Evolutionary conservation across 192 early-diverging fungal genomes (phyloP).

Genomic region (Coemansia furcata): DNA sequence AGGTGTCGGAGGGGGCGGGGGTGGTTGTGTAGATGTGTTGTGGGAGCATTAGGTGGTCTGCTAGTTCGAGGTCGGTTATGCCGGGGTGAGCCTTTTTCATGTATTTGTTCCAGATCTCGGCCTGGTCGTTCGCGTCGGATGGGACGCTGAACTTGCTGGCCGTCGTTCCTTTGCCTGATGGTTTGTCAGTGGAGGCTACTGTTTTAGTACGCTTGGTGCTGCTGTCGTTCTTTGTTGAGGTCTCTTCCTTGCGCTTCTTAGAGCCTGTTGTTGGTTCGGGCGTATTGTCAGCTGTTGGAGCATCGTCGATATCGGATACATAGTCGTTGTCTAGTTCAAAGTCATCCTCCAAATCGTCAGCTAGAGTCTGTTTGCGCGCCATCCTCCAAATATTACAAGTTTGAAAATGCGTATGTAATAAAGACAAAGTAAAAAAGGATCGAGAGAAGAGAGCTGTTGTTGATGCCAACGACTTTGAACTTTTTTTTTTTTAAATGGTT

Average conservation of each 20-base stretch:
- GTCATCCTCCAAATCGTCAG: constrained; percentile 48
- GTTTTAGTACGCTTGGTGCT: not conserved
- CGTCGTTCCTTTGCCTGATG: constrained; percentile 5
- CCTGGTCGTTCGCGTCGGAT: constrained; percentile 15
- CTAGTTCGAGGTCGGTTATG: constrained; percentile 33
- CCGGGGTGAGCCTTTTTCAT: constrained; percentile 44
- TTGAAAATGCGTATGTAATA: not conserved
- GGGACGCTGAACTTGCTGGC: constrained; percentile 25
- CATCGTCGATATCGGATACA: not conserved
- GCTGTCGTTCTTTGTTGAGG: constrained; percentile 1
- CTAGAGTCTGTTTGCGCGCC: constrained; percentile 11
- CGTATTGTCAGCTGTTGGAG: not conserved
- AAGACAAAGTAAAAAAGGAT: not conserved
- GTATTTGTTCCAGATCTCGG: constrained; percentile 37
- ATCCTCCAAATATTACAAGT: constrained; percentile 3
- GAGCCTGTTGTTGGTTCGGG: not conserved
- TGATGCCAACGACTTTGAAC: not conserved
- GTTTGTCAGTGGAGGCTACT: not conserved
- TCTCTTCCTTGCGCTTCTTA: constrained; percentile 8
- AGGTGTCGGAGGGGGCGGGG: not conserved
- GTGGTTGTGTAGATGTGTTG: constrained; percentile 26
- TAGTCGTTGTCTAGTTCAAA: constrained; percentile 40
- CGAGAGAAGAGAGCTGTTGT: not conserved
- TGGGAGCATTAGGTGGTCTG: constrained; percentile 16
- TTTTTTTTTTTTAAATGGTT: not conserved